phyloP scores from a whole-genome alignment of 495 filamentous ascomycete genomes.

The Hapsidospora chrysogenum region DNA sequence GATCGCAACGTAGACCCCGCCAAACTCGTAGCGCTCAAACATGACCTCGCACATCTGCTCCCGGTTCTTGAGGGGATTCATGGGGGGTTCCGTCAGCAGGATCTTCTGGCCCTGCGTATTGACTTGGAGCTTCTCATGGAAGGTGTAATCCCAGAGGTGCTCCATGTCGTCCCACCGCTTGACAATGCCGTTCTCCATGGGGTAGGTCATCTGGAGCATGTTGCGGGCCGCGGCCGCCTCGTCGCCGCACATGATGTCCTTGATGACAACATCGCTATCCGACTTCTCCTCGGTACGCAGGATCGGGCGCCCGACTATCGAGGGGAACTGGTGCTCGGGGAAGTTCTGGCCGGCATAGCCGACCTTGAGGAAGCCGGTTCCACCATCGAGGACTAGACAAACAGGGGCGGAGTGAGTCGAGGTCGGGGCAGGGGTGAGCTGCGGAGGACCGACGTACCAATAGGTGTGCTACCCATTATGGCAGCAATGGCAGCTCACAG shows the following conservation, averaged over 20 bases:
- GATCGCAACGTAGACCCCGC: conserved; percentile 95
- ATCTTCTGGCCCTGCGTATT: conserved; percentile 90
- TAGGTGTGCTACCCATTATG: background rate
- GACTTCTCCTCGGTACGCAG: conserved; percentile 79
- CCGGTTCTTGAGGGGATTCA: conserved; percentile 91
- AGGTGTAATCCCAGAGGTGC: conserved; percentile 98
- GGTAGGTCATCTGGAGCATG: conserved; percentile 95
- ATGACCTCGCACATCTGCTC: conserved; percentile 97
- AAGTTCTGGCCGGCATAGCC: conserved; percentile 98
- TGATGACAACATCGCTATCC: conserved; percentile 48
- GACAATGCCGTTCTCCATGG: conserved; percentile 99
- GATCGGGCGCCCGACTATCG: conserved; percentile 95
- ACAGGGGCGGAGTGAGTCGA: conserved; percentile 9
- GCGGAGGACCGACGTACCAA: background rate
- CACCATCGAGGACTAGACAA: conserved; percentile 87
- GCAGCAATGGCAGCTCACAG: no score
- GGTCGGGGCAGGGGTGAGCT: background rate
- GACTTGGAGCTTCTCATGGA: conserved; percentile 88
- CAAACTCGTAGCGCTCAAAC: conserved; percentile 93
- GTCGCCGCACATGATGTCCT: conserved; percentile 99
- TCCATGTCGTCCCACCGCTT: conserved; percentile 99
- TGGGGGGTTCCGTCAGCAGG: conserved; percentile 91
- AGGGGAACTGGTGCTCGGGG: conserved; percentile 94
- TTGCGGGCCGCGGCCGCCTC: conserved; percentile 89
- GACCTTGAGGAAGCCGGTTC: conserved; percentile 98